These are phyloP conservation scores for Oryza longistaminata DNA, from an alignment of 176 grass and related monocot species.

Conservation along the genomic window DNA sequence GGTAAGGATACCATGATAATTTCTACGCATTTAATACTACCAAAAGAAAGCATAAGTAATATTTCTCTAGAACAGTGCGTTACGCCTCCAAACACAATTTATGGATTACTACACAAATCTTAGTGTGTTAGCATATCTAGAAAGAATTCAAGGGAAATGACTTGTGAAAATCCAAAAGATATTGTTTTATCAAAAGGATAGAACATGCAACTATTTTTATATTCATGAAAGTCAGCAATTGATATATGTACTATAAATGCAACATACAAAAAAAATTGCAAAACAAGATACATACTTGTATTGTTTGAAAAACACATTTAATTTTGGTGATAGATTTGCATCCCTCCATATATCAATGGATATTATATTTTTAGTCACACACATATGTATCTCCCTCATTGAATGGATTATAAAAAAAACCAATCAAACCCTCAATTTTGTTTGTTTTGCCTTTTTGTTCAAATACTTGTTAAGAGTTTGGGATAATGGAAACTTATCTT, in stretches of 20 bases:
- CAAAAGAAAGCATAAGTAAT: background rate
- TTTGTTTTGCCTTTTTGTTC: background rate
- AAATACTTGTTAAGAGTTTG: background rate
- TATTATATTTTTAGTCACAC: background rate
- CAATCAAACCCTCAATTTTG: background rate
- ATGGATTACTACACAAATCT: background rate
- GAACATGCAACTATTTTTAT: background rate
- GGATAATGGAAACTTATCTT: background rate
- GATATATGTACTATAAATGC: slow-evolving; percentile 19
- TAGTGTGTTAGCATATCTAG: background rate
- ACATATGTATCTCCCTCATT: background rate
- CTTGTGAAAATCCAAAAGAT: background rate
- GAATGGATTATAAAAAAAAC: background rate
- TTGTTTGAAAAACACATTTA: slow-evolving; percentile 17
- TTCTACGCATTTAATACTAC: background rate
- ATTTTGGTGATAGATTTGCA: slow-evolving; percentile 16
- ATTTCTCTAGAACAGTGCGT: background rate
- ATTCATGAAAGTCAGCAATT: background rate
- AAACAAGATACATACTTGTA: slow-evolving; percentile 1
- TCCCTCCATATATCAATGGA: background rate
- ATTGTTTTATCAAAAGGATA: background rate
- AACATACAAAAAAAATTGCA: background rate
- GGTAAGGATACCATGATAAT: background rate
- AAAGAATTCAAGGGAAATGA: background rate
- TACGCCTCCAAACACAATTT: background rate